Base-by-base conservation (phyloP, 2,329 filamentous ascomycete species). In the Penicillium oxalicum region DNA sequence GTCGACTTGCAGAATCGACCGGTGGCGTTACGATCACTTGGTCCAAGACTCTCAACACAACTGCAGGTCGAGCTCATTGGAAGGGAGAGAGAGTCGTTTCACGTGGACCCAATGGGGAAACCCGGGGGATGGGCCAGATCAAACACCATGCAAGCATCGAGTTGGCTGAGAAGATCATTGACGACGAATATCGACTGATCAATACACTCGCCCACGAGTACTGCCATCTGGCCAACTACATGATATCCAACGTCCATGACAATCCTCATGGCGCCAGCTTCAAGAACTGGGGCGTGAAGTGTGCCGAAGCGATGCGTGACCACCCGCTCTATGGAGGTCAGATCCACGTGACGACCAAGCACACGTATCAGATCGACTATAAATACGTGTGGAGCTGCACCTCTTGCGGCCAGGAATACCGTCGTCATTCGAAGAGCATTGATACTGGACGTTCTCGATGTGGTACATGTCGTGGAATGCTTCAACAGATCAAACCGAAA, bases 131-230 rank as follows among this genome's bases (percentile, higher is more conserved):
- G 9, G 34, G 32, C n/a, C 67, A 70, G 48, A 69, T 67, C 26
- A 57, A 52, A 44, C 82, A 91, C 65, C 70, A 80, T 59, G 89
- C 88, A 8, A 82, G 77, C 12, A 95, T 97, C 61, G 91, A 97
- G 65, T 80, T 97, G 2, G 88, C 91, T 0, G 83, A 88, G 47
- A 95, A 94, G 66, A 84, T 96, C 40, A 90, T 97, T 53, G 83
- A 89, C 63, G 79, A 85, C 61, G 81, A 87, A 57, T 70, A 86
- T 49, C 82, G 88, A 3, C 78, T 97, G 1, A 77, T 93, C 54
- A 96, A 96, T 67, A 90, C 93, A 0, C 72, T 97, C n/a, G 89
- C 91, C 0, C 93, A 98, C 66, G 93, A 98, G 61, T 97, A 93
- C 73, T 97, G 93, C 67, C 93, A 98, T 64, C 74, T 97, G 1